Evolutionary conservation across 108 stramenopile genomes (phyloP).

Genomic region (Cyclotella cryptica): DNA sequence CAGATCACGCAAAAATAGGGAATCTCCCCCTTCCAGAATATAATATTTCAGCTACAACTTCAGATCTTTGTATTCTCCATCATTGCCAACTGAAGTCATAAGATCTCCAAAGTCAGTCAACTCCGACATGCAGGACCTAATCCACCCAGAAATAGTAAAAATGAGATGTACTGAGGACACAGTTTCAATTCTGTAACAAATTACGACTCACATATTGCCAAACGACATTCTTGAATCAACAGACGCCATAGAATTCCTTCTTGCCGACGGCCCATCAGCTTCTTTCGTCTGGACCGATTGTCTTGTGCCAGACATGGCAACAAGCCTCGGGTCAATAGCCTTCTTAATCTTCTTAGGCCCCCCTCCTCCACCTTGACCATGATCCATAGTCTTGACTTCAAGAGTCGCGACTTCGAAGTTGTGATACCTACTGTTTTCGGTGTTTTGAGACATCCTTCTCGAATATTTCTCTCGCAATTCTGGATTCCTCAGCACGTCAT

Average conservation of each 20-base stretch:
- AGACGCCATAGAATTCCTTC: constrained; percentile 21
- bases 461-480: constrained; percentile 35
- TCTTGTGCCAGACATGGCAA: neutral
- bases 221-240: constrained; percentile 46
- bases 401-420: constrained; percentile 29
- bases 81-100: constrained; percentile 5
- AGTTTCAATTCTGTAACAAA: neutral
- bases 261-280: constrained; percentile 28
- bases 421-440: constrained; percentile 6
- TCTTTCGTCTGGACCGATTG: constrained; percentile 24
- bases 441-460: constrained; percentile 20
- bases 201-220: constrained; percentile 36
- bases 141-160: neutral
- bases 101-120: constrained; percentile 41
- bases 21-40: neutral
- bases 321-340: constrained; percentile 24
- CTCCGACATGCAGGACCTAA: constrained; percentile 48
- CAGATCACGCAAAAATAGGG: no score
- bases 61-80: neutral
- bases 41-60: neutral
- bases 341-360: constrained; percentile 34
- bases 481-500: constrained; percentile 36
- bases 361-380: constrained; percentile 27
- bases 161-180: neutral
- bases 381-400: constrained; percentile 43